These are phyloP conservation scores for Kernera saxatilis DNA, from an alignment of 345 rosid genomes.

Conservation along the genomic window DNA sequence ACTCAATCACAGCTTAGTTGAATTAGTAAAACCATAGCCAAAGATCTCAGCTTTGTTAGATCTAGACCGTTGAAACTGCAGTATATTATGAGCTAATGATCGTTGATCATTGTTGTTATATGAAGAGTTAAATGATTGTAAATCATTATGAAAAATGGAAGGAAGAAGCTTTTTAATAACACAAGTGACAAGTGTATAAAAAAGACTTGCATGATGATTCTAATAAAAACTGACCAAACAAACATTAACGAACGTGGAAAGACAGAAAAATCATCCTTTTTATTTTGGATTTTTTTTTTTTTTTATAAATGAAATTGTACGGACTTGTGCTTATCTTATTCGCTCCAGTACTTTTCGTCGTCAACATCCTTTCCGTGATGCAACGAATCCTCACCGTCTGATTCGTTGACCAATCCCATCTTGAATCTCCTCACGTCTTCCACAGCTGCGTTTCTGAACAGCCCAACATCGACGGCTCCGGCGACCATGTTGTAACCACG, in stretches of 20 bases:
- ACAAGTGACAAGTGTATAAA: no score
- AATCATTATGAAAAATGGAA: not conserved
- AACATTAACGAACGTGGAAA: not conserved
- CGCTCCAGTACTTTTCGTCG: conserved; percentile 44
- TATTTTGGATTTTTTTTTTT: not conserved
- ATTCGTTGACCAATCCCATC: conserved; percentile 34
- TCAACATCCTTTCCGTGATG: conserved; percentile 26
- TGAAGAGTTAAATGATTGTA: not conserved
- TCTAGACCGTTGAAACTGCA: not conserved
- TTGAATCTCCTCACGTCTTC: conserved; percentile 78
- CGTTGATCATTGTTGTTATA: not conserved
- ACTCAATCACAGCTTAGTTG: conserved; percentile 35
- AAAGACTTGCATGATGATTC: not conserved
- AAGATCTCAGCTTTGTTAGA: not conserved
- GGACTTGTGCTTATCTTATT: not conserved
- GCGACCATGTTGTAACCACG: conserved; percentile 81
- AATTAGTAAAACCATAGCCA: not conserved
- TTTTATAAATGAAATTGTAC: not conserved
- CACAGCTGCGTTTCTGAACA: conserved; percentile 59
- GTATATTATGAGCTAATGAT: not conserved
- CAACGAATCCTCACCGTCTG: conserved; percentile 36
- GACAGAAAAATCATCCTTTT: not conserved
- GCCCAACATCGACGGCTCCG: conserved; percentile 67
- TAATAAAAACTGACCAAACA: not conserved
- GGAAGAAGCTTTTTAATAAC: not conserved